phyloP scores from a whole-genome alignment of 2,329 filamentous ascomycete species.

The Neodidymelliopsis sp. region DNA sequence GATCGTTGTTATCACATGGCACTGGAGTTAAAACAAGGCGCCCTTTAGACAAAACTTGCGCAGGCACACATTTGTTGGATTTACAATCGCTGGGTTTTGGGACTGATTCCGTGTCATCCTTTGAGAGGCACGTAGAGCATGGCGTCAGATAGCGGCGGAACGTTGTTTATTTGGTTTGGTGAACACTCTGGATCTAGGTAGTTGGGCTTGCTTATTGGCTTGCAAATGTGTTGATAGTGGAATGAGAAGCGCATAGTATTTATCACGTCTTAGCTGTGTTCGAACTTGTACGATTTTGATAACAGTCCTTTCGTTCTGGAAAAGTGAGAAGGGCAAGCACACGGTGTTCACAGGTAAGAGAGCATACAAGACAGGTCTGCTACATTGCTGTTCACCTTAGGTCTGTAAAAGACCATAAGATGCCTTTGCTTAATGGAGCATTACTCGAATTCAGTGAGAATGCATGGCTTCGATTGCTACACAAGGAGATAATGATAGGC shows the following conservation, averaged over 20 bases:
- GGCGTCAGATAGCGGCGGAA: slow-evolving; percentile 7
- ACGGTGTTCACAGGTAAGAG: too few species aligned
- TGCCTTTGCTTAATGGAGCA: too few species aligned
- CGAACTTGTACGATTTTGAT: not conserved
- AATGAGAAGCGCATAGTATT: not conserved
- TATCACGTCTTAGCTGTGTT: too few species aligned
- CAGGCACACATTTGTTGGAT: slow-evolving; percentile 2
- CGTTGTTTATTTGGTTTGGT: not conserved
- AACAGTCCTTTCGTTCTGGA: not conserved
- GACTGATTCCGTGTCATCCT: slow-evolving; percentile 13
- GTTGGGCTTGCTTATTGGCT: not conserved
- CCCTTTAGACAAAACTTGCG: slow-evolving; percentile 15
- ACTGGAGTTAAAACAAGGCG: slow-evolving; percentile 16
- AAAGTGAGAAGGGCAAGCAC: too few species aligned
- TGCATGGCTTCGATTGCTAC: too few species aligned
- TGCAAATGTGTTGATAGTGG: slow-evolving; percentile 4
- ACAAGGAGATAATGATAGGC: not conserved
- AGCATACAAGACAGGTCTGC: too few species aligned
- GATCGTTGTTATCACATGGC: slow-evolving; percentile 12
- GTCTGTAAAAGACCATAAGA: too few species aligned
- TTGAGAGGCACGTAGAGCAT: slow-evolving; percentile 16
- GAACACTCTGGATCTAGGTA: not conserved
- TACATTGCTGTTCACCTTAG: too few species aligned
- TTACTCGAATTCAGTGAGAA: too few species aligned
- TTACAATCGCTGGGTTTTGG: not conserved